Percentiles rank a stretch among this genome's conserved stretches.
Evolutionary conservation across 2,329 filamentous ascomycete species (phyloP).

Genomic region (Rutstroemia sp.): DNA sequence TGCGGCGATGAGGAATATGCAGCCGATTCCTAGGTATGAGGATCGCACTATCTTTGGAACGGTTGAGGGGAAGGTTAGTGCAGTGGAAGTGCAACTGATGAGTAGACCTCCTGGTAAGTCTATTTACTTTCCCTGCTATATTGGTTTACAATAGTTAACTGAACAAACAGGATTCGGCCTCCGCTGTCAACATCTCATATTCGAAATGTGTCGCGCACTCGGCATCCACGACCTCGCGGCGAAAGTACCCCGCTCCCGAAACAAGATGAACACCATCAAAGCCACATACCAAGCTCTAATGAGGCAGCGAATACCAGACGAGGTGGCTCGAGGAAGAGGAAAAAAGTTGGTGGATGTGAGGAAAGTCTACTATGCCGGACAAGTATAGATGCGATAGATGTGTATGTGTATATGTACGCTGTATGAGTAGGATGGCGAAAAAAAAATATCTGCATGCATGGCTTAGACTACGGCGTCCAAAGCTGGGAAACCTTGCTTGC

Average conservation of each 20-base stretch:
- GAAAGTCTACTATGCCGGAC: constrained; percentile 91
- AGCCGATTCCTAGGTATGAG: constrained; percentile 87
- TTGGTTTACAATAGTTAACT: not conserved
- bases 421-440: not conserved
- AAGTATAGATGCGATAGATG: constrained; percentile 17
- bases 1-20: constrained; percentile 84
- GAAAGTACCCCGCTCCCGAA: constrained; percentile 74
- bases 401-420: constrained; percentile 16
- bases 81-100: constrained; percentile 76
- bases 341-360: constrained; percentile 94
- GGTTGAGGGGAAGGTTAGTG: constrained; percentile 76
- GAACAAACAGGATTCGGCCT: constrained; percentile 73
- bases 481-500: not conserved
- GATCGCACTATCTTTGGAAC: constrained; percentile 85
- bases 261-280: constrained; percentile 98
- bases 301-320: constrained; percentile 79
- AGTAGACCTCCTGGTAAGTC: constrained; percentile 76
- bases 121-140: not conserved
- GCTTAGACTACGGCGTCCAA: constrained; percentile 14
- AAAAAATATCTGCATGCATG: not conserved
- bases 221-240: constrained; percentile 85
- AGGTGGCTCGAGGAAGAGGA: constrained; percentile 80
- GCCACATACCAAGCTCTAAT: constrained; percentile 76
- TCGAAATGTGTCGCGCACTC: constrained; percentile 82
- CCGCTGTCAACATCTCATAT: constrained; percentile 84